Evolutionary conservation across 1,284 basidiomycete species (phyloP).

Genomic region (Ganoderma leucocontextum): DNA sequence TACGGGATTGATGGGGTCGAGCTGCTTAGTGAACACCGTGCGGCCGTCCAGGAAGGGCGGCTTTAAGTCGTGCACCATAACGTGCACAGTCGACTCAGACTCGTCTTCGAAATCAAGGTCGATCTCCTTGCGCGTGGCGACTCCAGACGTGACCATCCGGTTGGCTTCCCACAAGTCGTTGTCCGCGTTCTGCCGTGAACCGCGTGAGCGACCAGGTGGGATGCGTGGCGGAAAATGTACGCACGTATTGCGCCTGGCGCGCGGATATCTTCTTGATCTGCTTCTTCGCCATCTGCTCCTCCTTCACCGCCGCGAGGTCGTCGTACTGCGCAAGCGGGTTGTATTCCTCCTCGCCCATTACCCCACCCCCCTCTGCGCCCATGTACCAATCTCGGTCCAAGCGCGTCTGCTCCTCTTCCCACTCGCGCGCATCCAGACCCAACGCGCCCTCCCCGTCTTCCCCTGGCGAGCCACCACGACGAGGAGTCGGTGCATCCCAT

Average conservation of each 20-base stretch:
- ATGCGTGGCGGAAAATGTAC: slow-evolving; percentile 40
- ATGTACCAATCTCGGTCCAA: slow-evolving; percentile 96
- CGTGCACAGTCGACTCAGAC: slow-evolving; percentile 94
- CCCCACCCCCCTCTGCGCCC: slow-evolving; percentile 85
- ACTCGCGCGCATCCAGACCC: slow-evolving; percentile 79
- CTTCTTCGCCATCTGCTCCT: slow-evolving; percentile 83
- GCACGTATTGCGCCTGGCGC: slow-evolving; percentile 91
- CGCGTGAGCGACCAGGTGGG: slow-evolving; percentile 20
- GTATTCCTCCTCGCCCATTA: slow-evolving; percentile 90
- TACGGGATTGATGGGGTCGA: slow-evolving; percentile 97
- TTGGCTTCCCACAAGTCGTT: slow-evolving; percentile 99
- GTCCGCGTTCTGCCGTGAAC: slow-evolving; percentile 81
- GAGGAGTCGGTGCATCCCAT: slow-evolving; percentile 91
- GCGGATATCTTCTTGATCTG: slow-evolving; percentile 89
- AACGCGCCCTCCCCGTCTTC: slow-evolving; percentile 67
- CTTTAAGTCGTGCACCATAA: slow-evolving; percentile 96
- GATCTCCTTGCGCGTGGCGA: slow-evolving; percentile 85
- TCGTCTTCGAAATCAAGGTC: slow-evolving; percentile 95
- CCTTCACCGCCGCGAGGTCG: slow-evolving; percentile 75
- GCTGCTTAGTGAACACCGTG: slow-evolving; percentile 95
- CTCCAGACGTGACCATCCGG: slow-evolving; percentile 94
- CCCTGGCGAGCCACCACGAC: slow-evolving; percentile 61
- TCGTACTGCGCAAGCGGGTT: slow-evolving; percentile 95
- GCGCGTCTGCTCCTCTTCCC: slow-evolving; percentile 93
- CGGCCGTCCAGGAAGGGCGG: slow-evolving; percentile 98